Percentiles rank a stretch among this genome's conserved stretches.
These are phyloP conservation scores for Leccinum subgranulosum DNA, from an alignment of 768 basidiomycete species.

Conservation along the genomic window DNA sequence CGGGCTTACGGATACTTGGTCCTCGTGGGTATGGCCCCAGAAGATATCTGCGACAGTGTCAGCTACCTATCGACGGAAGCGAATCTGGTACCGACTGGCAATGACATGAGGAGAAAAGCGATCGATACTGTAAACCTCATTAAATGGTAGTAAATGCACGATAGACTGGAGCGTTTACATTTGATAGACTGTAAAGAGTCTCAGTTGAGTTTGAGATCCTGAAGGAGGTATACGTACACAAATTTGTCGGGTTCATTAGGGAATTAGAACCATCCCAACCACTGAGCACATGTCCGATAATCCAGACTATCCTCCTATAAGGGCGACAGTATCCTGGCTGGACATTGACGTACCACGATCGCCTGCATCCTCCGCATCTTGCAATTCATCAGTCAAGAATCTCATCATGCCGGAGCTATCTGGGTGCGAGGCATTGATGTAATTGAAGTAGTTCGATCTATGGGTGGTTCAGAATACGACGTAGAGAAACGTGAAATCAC, in stretches of 20 bases:
- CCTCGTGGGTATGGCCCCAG: conserved; percentile 76
- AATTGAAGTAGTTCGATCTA: conserved; percentile 72
- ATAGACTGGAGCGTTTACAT: conserved; percentile 32
- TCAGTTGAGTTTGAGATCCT: conserved; percentile 1
- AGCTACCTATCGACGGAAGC: background rate
- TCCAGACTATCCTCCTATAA: conserved; percentile 39
- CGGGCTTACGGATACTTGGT: conserved; percentile 56
- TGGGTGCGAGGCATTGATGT: conserved; percentile 66
- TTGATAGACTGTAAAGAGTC: conserved; percentile 39
- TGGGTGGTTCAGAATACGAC: conserved; percentile 5
- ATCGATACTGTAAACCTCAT: conserved; percentile 48
- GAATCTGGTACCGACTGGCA: conserved; percentile 48
- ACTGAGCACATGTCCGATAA: conserved; percentile 53
- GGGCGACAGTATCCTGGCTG: background rate
- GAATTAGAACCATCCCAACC: conserved; percentile 76
- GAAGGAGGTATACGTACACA: conserved; percentile 47
- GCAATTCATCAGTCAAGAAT: conserved; percentile 74
- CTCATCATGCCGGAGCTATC: conserved; percentile 75
- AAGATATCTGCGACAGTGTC: conserved; percentile 52
- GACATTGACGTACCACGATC: conserved; percentile 52
- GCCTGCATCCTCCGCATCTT: conserved; percentile 73
- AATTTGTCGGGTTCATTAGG: conserved; percentile 60
- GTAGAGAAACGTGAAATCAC: conserved; percentile 2
- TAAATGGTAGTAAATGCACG: background rate
- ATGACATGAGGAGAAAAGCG: conserved; percentile 79